phyloP scores from a whole-genome alignment of 164 flowering plant species.

The Cinnamomum micranthum region DNA sequence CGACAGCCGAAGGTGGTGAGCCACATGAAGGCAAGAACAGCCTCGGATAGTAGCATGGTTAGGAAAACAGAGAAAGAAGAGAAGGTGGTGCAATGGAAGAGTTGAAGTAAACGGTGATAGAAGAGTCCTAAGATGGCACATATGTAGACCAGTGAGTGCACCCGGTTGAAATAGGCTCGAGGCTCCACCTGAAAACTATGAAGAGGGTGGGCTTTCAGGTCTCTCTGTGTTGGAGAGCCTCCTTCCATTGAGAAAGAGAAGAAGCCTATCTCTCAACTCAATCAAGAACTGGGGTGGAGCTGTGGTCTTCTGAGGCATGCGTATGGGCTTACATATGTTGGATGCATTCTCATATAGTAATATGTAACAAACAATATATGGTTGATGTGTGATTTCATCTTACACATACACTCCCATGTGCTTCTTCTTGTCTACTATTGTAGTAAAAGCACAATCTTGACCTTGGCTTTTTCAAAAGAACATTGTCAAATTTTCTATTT shows the following conservation, averaged over 20 bases:
- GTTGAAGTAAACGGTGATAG: constrained; percentile 19
- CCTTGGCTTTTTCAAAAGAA: too few species aligned
- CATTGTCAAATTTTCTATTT: too few species aligned
- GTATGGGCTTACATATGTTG: too few species aligned
- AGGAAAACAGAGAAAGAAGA: constrained; percentile 10
- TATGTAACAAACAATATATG: too few species aligned
- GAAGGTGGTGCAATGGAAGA: constrained; percentile 11
- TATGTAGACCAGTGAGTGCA: constrained; percentile 38
- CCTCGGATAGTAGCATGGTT: constrained; percentile 14
- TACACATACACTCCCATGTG: too few species aligned
- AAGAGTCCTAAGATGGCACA: constrained; percentile 39
- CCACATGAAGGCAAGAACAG: constrained; percentile 25
- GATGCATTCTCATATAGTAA: too few species aligned
- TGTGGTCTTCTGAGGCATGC: too few species aligned
- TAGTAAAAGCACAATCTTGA: too few species aligned
- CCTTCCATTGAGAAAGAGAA: background rate
- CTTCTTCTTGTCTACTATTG: too few species aligned
- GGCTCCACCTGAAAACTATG: constrained; percentile 29
- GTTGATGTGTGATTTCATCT: too few species aligned
- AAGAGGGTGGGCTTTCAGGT: constrained; percentile 22
- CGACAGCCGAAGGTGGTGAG: constrained; percentile 13
- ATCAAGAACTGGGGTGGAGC: too few species aligned
- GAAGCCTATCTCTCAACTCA: too few species aligned
- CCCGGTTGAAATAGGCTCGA: constrained; percentile 40
- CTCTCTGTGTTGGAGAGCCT: background rate